Conservation (phyloP, 805 yeast genomes). For the Aciculoconidium aculeatum region DNA sequence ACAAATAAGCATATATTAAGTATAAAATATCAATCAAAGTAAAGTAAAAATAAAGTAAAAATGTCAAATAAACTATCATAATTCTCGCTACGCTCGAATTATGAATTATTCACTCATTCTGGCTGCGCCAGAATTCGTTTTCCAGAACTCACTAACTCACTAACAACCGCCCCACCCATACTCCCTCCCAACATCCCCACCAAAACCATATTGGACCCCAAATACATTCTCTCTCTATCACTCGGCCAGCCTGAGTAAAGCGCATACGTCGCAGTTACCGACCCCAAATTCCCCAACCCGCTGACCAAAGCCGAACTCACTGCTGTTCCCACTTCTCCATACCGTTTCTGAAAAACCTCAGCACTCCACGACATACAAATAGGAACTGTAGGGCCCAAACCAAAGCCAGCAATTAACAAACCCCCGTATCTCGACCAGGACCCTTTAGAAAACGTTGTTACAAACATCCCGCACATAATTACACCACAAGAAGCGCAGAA, state of each 20-base stretch:
- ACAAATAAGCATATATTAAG: too few relatives aligned
- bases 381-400: constrained; percentile 89
- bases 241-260: constrained; percentile 84
- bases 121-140: too few relatives aligned
- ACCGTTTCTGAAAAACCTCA: constrained; percentile 61
- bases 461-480: constrained; percentile 69
- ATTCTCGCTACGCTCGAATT: too few relatives aligned
- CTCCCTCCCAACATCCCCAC: constrained; percentile 72
- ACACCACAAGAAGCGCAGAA: constrained; percentile 59
- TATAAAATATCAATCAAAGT: too few relatives aligned
- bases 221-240: constrained; percentile 55
- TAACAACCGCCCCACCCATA: constrained; percentile 42
- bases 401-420: constrained; percentile 74
- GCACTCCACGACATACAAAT: constrained; percentile 80
- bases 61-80: too few relatives aligned
- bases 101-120: too few relatives aligned
- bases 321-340: constrained; percentile 84
- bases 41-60: too few relatives aligned
- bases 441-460: constrained; percentile 68
- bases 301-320: constrained; percentile 77
- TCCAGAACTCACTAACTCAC: too few relatives aligned
- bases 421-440: constrained; percentile 81
- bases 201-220: constrained; percentile 78
- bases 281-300: constrained; percentile 83
- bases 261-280: constrained; percentile 82